phyloP scores from a whole-genome alignment of 2,329 filamentous ascomycete genomes.

The Colletotrichum horii region DNA sequence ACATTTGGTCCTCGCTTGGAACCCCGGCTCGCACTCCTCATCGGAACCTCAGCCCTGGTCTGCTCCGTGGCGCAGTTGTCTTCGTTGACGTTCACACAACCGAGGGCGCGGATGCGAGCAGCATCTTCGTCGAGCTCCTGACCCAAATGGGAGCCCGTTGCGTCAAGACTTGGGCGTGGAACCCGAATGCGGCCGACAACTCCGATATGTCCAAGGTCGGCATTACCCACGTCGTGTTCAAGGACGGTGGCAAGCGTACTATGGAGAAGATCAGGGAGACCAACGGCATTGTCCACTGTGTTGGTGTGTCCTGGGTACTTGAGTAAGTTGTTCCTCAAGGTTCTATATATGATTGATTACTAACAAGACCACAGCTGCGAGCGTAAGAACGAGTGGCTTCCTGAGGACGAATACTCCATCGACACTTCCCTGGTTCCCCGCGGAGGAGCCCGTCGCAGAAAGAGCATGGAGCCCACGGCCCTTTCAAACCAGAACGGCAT shows the following conservation, averaged over 20 bases:
- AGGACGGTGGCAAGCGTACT: slow-evolving; percentile 82
- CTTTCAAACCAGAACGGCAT: slow-evolving; percentile 73
- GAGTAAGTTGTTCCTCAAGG: slow-evolving; percentile 67
- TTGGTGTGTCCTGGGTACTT: slow-evolving; percentile 87
- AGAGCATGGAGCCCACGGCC: slow-evolving; percentile 80
- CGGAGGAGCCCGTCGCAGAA: slow-evolving; percentile 73
- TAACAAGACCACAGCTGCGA: slow-evolving; percentile 63
- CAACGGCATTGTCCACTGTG: slow-evolving; percentile 79
- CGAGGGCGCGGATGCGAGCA: slow-evolving; percentile 80
- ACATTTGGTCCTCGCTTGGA: slow-evolving; percentile 58
- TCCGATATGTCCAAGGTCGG: slow-evolving; percentile 60
- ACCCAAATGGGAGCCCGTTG: slow-evolving; percentile 82
- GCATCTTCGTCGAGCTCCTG: slow-evolving; percentile 81
- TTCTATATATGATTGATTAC: neutral
- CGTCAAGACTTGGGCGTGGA: slow-evolving; percentile 79
- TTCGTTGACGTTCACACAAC: slow-evolving; percentile 85
- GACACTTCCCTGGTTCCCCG: slow-evolving; percentile 72
- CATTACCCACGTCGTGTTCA: slow-evolving; percentile 90
- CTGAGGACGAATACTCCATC: slow-evolving; percentile 73
- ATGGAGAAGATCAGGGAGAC: slow-evolving; percentile 80
- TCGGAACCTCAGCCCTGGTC: slow-evolving; percentile 53
- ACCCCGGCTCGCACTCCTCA: slow-evolving; percentile 64
- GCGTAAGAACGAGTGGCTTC: slow-evolving; percentile 76
- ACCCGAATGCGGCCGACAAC: slow-evolving; percentile 48
- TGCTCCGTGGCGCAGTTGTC: slow-evolving; percentile 76